Conservation (phyloP, 192 early-diverging fungal species). For the Umbelopsis isabellina region DNA sequence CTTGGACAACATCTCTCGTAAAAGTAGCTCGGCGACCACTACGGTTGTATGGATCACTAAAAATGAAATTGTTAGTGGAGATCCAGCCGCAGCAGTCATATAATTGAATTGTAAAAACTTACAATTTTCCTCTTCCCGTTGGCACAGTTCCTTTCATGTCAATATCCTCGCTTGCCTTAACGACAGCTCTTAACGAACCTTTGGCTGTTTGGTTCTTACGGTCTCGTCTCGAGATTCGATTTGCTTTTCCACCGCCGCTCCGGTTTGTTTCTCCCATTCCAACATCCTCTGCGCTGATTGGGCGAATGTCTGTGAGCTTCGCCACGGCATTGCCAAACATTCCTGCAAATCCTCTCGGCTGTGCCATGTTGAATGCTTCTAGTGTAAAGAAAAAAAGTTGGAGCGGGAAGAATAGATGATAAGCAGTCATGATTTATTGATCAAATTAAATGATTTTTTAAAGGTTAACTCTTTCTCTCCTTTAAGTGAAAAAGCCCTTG, state of each 20-base stretch:
- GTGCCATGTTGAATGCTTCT: neutral
- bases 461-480: too few relatives aligned
- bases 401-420: neutral
- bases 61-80: neutral
- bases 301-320: constrained; percentile 6
- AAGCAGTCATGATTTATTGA: neutral
- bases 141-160: constrained; percentile 16
- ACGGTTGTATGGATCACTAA: constrained; percentile 8
- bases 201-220: neutral
- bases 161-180: neutral
- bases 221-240: neutral
- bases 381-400: neutral
- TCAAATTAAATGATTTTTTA: too few relatives aligned
- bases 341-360: constrained; percentile 13
- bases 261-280: neutral
- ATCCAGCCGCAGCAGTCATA: neutral
- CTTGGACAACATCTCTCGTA: constrained; percentile 15
- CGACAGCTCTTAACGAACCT: neutral
- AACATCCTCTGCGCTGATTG: neutral
- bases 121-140: constrained; percentile 13
- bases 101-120: neutral
- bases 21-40: neutral
- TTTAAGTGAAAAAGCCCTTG: too few relatives aligned
- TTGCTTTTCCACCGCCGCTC: neutral
- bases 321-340: constrained; percentile 20